Evolutionary conservation across 2,329 filamentous ascomycete species (phyloP).

Genomic region (Raffaelea albimanens): DNA sequence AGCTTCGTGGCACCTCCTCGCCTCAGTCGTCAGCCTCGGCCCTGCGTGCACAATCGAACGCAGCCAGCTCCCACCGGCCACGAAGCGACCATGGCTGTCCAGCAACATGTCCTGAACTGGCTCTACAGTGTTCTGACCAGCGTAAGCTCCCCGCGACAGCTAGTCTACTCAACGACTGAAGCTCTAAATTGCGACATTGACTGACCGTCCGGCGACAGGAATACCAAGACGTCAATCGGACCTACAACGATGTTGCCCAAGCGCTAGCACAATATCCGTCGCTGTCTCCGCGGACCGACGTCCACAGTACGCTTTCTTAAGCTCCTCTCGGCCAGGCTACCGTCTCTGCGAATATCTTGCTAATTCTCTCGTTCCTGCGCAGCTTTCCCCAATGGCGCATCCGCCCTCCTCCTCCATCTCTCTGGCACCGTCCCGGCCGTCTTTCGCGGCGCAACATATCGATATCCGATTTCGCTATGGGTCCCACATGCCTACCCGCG

Average conservation of each 20-base stretch:
- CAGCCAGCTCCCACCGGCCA: no score
- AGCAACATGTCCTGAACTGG: conserved; percentile 89
- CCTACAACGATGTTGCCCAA: conserved; percentile 84
- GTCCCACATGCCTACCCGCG: conserved; percentile 82
- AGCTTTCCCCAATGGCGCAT: conserved; percentile 85
- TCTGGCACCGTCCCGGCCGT: conserved; percentile 82
- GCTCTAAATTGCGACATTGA: no score
- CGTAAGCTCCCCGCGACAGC: conserved; percentile 46
- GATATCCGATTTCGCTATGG: conserved; percentile 90
- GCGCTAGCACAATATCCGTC: conserved; percentile 71
- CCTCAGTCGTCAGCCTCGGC: no score
- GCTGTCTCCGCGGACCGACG: conserved; percentile 78
- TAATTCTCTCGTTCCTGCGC: conserved; percentile 7
- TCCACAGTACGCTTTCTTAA: conserved; percentile 62
- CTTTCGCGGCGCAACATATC: conserved; percentile 82
- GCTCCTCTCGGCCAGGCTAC: no score
- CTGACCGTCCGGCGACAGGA: conserved; percentile 45
- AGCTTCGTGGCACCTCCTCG: no score
- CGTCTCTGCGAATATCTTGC: conserved; percentile 3
- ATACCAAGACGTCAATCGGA: conserved; percentile 86
- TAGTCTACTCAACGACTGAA: no score
- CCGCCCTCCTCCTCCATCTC: conserved; percentile 77
- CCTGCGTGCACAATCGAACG: no score
- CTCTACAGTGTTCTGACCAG: conserved; percentile 83
- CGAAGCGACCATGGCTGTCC: conserved; percentile 50